Base-by-base conservation (phyloP, 2,329 filamentous ascomycete genomes). In the Botryotinia calthae region DNA sequence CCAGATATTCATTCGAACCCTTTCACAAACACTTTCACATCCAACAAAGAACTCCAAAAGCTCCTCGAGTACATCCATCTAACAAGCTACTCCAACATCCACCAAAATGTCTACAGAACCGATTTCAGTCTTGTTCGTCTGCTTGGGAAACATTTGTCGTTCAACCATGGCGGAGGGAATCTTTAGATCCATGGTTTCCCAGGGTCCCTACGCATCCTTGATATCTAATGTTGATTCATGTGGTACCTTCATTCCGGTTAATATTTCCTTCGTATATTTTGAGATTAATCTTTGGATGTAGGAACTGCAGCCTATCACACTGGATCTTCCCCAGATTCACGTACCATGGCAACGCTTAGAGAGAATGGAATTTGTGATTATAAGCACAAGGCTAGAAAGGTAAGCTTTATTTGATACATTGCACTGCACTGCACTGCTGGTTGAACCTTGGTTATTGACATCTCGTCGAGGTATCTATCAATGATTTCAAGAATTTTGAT, bases 101-200 rank as follows among this genome's bases (percentile, higher is more conserved):
- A 42, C 31, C 12, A 69, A 20, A n/a, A 70, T 70, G 56, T 62
- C 51, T 16, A 37, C 67, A 18, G 79, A 79, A n/a, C 74, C 77
- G 4, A 80, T 93, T 71, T 94, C 91, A 3, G 92, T 98, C 54
- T 88, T 98, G 70, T 98, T 98, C 81, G 95, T 98, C 78, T 99
- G 96, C 83, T 87, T 98, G 48, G 96, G 96, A 82, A 99, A 99
- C 83, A 98, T 98, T 80, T 99, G 94, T 81, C 87, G 88, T 74
- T 97, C 94, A 12, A 93, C 96, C 46, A 98, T 99, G 96, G 94
- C 95, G 63, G 95, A 98, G 85, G 96, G 93, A 67, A 93, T 97
- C 76, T 98, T 99, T 84, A 89, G 90, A 73, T 88, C 90, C 74
- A 84, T 96, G 58, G 87, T 87, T 58, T 86, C 87, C 76, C 87